phyloP scores from a whole-genome alignment of 164 flowering plant genomes.

The Magnolia officinalis region DNA sequence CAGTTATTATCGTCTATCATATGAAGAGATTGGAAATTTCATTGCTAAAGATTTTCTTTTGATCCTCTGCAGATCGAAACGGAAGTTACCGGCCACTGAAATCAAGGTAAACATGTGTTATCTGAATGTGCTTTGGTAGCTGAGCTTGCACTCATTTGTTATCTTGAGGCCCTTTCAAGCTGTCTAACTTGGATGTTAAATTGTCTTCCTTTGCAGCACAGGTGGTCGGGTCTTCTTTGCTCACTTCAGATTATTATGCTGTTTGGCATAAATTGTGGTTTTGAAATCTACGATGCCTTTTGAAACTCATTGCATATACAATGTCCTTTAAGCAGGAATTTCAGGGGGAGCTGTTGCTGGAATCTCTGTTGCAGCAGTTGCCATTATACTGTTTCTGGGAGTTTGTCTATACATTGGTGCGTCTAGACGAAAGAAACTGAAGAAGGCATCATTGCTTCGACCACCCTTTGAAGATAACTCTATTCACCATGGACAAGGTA shows the following conservation, averaged over 20 bases:
- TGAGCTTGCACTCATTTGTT: not conserved
- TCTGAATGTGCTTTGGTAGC: not conserved
- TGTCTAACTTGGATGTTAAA: slow-evolving; percentile 11
- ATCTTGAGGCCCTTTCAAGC: not conserved
- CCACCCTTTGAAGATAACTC: slow-evolving; percentile 25
- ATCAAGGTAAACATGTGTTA: slow-evolving; percentile 37
- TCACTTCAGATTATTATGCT: slow-evolving; percentile 5
- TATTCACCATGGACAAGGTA: slow-evolving; percentile 10
- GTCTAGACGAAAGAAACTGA: slow-evolving; percentile 48
- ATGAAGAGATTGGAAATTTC: not conserved
- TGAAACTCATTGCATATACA: slow-evolving; percentile 2
- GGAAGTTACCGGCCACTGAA: slow-evolving; percentile 42
- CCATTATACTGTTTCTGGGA: slow-evolving; percentile 31
- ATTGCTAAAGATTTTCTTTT: not conserved
- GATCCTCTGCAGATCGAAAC: slow-evolving; percentile 43
- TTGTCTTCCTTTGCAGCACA: slow-evolving; percentile 47
- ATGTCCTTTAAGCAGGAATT: slow-evolving; percentile 47
- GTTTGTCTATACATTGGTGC: slow-evolving; percentile 29
- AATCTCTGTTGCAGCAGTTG: slow-evolving; percentile 44
- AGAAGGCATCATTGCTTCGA: slow-evolving; percentile 32
- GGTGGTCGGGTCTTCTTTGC: slow-evolving; percentile 33
- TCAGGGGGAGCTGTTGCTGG: slow-evolving; percentile 62
- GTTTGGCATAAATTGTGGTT: slow-evolving; percentile 4
- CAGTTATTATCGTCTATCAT: not conserved
- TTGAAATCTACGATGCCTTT: slow-evolving; percentile 12